Percentiles rank a stretch among this genome's conserved stretches.
These are phyloP conservation scores for Aspergillus neoniger DNA, from an alignment of 2,329 filamentous ascomycete species.

Conservation along the genomic window DNA sequence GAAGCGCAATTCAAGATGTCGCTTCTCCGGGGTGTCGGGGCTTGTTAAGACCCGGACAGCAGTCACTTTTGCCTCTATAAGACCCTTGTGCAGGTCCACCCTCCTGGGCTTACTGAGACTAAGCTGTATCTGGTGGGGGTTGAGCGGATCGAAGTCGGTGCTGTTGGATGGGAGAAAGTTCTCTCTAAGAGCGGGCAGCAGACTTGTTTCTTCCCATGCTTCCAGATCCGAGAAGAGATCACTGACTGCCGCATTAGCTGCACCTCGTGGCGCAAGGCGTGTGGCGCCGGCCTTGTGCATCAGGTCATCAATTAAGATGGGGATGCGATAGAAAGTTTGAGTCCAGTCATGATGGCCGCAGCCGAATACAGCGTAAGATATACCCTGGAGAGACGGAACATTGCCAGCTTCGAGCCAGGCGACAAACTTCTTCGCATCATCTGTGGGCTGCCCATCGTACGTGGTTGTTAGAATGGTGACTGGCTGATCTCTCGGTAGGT, in stretches of 20 bases:
- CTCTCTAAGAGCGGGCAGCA: conserved; percentile 3
- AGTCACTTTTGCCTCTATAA: conserved; percentile 53
- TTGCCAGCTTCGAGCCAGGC: conserved; percentile 63
- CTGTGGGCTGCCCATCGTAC: conserved; percentile 73
- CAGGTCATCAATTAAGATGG: conserved; percentile 60
- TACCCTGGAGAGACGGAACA: conserved; percentile 54
- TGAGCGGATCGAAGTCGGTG: not conserved
- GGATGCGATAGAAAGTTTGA: conserved; percentile 66
- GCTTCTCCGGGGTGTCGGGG: conserved; percentile 57
- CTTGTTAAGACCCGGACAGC: conserved; percentile 55
- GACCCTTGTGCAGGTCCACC: too few relatives aligned
- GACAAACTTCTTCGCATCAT: conserved; percentile 69
- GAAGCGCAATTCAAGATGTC: conserved; percentile 67
- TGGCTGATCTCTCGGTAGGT: conserved; percentile 61
- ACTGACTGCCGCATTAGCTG: conserved; percentile 55
- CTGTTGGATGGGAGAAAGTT: not conserved
- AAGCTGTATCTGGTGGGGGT: conserved; percentile 35
- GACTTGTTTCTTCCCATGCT: conserved; percentile 5
- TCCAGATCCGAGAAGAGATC: conserved; percentile 14
- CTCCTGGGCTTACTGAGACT: conserved; percentile 34
- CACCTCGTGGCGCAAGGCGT: conserved; percentile 53
- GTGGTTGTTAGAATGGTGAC: conserved; percentile 68
- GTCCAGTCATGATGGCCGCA: conserved; percentile 61
- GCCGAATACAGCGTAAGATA: conserved; percentile 70
- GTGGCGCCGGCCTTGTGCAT: conserved; percentile 54